A percentile compares a stretch with the other conserved stretches of the same genome.
phyloP scores from a whole-genome alignment of 768 basidiomycete genomes.

The Amanita jacksonii region DNA sequence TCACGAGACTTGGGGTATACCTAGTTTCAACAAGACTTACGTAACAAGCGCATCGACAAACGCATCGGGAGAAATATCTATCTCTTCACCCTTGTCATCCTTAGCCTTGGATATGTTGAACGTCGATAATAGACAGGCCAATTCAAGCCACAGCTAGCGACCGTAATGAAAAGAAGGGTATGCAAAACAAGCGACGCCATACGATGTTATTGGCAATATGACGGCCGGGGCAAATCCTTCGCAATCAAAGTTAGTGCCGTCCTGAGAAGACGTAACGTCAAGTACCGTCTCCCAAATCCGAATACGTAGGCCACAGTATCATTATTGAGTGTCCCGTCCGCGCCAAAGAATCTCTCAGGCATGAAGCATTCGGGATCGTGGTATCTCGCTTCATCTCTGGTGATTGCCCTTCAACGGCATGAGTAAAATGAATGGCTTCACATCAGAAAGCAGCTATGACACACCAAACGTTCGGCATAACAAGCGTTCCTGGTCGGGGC shows the following conservation, averaged over 20 bases:
- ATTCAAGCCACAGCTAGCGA: not conserved
- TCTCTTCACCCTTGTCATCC: not conserved
- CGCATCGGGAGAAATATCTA: not conserved
- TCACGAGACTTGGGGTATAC: not conserved
- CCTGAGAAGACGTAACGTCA: no score
- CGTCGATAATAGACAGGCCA: not conserved
- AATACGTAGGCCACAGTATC: not conserved
- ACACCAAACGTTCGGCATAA: not conserved
- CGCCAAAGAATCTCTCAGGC: not conserved
- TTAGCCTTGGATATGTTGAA: not conserved
- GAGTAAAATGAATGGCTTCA: no score
- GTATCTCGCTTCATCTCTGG: not conserved
- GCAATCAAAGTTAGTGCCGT: no score
- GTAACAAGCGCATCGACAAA: not conserved
- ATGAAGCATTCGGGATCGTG: conserved; percentile 1
- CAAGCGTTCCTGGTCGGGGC: not conserved
- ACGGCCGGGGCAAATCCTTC: no score
- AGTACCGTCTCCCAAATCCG: not conserved
- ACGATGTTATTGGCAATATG: no score
- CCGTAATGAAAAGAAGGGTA: no score
- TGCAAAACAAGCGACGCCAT: no score
- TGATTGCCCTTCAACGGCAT: no score
- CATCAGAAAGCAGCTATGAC: not conserved
- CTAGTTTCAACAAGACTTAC: not conserved
- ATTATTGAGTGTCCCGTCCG: not conserved